A percentile compares a stretch with the other conserved stretches of the same genome.
Conservation (phyloP, 2,329 filamentous ascomycete genomes). For the Leptosphaerulina australis region DNA sequence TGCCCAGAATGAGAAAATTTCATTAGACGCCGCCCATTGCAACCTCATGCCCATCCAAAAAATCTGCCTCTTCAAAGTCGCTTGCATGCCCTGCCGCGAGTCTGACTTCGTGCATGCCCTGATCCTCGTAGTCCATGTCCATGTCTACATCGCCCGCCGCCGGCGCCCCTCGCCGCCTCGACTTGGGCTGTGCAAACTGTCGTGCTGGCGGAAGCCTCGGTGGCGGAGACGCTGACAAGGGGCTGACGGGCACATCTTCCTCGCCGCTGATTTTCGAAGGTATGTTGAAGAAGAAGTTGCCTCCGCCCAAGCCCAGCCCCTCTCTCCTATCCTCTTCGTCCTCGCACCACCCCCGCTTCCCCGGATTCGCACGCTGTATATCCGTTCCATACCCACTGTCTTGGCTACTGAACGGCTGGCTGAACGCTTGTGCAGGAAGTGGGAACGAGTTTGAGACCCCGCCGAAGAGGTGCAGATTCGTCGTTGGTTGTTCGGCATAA, state of each 20-base stretch:
- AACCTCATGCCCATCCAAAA: conserved; percentile 50
- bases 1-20: too few relatives aligned
- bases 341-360: conserved; percentile 54
- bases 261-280: conserved; percentile 28
- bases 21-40: conserved; percentile 45
- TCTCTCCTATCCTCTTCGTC: conserved; percentile 46
- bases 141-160: conserved; percentile 25
- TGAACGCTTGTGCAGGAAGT: conserved; percentile 43
- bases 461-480: conserved; percentile 42
- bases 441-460: conserved; percentile 43
- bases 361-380: conserved; percentile 33
- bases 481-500: conserved; percentile 63
- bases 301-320: conserved; percentile 21
- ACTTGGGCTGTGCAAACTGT: conserved; percentile 40
- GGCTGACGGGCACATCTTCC: conserved; percentile 46
- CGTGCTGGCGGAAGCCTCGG: conserved; percentile 26
- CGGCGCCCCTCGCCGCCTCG: conserved; percentile 17
- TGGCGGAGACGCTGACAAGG: conserved; percentile 39
- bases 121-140: conserved; percentile 34
- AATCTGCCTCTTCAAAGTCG: conserved; percentile 74
- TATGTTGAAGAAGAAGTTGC: conserved; percentile 36
- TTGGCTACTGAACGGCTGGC: conserved; percentile 43
- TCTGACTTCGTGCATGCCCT: conserved; percentile 42
- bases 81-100: conserved; percentile 45
- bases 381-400: conserved; percentile 37